Base-by-base conservation (phyloP, 2,329 filamentous ascomycete species). In the Peltaster fructicola region DNA sequence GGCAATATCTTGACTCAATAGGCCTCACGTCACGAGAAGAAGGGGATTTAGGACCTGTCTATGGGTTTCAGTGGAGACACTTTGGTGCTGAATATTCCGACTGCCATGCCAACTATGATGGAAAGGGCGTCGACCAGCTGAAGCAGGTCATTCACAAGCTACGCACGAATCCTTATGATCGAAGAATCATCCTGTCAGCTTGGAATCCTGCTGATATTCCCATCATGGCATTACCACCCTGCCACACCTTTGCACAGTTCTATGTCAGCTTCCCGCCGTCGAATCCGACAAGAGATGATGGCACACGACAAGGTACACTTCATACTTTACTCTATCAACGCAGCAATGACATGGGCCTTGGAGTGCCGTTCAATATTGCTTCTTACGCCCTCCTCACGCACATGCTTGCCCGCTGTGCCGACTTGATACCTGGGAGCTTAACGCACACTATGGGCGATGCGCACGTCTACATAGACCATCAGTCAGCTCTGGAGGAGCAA, bases 21-120 rank as follows among this genome's bases (percentile, higher is more conserved):
- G 85, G 85, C 1, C 65, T 95, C 5, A 60, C 63, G 0, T 72
- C 92, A 47, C 79, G 85, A 31, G 79, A 70, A 25, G 77, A 73
- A 11, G 88, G 88, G 36, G 88, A 98, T 45, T 62, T 98, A 0
- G 88, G 88, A 1, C 88, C 88, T 15, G 84, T 95, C 0, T 98
- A 98, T 48, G 88, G 88, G 2, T 98, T 98, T 56, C 88, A 98
- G 54, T 98, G 88, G 88, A 77, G 88, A 3, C 85, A 95, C 53
- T 98, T 98, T 44, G 88, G 88, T 24, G 88, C 88, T 4, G 71
- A 81, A 33, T 98, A 98, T 50, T 59, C 73, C 10, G 76, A 85
- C 44, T 65, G 73, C 8, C 60, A 71, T 36, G 65, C 76, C 1
- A 81, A 95, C 48, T 98, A 98, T 53, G 63, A 69, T 0, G 82